Evolutionary conservation across 192 early-diverging fungal species (phyloP), one percentile per base, ranked within the genome.

Genomic region (Haplosporangium gracile): DNA sequence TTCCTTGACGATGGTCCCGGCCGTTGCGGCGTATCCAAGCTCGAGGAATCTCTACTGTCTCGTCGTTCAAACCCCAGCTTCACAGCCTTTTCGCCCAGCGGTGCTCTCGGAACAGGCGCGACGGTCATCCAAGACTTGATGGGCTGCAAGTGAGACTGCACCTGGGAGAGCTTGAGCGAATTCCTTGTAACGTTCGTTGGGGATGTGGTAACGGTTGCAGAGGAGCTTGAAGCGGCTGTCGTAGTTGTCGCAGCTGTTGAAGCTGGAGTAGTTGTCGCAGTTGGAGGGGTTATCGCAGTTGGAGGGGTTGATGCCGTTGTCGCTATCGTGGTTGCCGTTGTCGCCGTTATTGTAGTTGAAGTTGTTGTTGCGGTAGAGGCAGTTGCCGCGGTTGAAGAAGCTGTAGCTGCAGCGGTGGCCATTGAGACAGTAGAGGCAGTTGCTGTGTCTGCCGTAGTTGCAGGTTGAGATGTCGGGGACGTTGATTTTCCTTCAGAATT

Each of bases 101-200:
- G 75, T 1, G 84, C 65, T 70, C 84, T 76, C 7, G 78, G 76
- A 34, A 73, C 32, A 10, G 84, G 84, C 22, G 84, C 42, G 3
- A 47, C 43, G 7, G 84, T 86, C 79, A 86, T 86, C 84, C 84
- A 86, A 4, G 84, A 75, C n/a, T 86, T 86, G 45, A 81, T 78
- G 3, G 84, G 84, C 24, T 86, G 79, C 0, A 86, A 42, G 39
- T 86, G 76, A 1, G 68, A 70, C 60, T 55, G 84, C 36, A 86
- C 74, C 22, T 86, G 84, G 9, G 84, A 81, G 1, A 86, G 76
- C 49, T 81, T 86, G 22, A 69, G 84, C 29, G 79, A 70, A 36
- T 74, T 86, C 36, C 81, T 80, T 2, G 65, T 22, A 0, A 70
- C 49, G 32, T 29, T 70, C 40, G 47, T 13, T 53, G 76, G 47